phyloP scores from a whole-genome alignment of 2,329 filamentous ascomycete species.

The Colletotrichum noveboracense region DNA sequence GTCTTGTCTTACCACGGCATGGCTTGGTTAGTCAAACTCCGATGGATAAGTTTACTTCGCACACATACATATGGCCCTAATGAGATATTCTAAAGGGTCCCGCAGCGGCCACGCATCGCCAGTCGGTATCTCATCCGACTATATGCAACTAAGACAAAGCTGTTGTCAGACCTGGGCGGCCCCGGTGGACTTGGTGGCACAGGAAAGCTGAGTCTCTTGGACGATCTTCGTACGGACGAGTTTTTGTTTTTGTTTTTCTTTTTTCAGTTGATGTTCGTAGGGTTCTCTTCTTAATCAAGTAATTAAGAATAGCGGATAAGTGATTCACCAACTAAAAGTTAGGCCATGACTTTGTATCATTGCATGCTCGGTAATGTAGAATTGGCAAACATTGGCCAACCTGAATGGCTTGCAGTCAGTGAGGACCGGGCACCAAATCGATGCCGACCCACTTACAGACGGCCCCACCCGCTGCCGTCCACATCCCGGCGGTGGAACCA shows the following conservation, averaged over 20 bases:
- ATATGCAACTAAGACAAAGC: neutral
- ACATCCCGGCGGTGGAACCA: slow-evolving; percentile 2
- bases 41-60: too few species aligned
- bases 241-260: too few species aligned
- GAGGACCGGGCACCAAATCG: neutral
- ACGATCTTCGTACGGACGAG: neutral
- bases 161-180: neutral
- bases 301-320: fast-evolving
- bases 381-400: neutral
- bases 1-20: neutral
- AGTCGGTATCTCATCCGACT: neutral
- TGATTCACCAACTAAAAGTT: neutral
- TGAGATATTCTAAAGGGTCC: neutral
- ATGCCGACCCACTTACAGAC: neutral
- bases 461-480: slow-evolving; percentile 7
- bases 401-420: neutral
- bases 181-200: neutral
- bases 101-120: neutral
- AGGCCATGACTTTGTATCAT: neutral
- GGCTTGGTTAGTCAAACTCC: too few species aligned
- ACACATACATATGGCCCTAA: too few species aligned
- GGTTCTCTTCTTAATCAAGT: neutral
- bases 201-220: neutral
- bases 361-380: neutral
- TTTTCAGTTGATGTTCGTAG: neutral